phyloP scores from a whole-genome alignment of 805 yeast genomes.

The Saccharomyces mikatae region DNA sequence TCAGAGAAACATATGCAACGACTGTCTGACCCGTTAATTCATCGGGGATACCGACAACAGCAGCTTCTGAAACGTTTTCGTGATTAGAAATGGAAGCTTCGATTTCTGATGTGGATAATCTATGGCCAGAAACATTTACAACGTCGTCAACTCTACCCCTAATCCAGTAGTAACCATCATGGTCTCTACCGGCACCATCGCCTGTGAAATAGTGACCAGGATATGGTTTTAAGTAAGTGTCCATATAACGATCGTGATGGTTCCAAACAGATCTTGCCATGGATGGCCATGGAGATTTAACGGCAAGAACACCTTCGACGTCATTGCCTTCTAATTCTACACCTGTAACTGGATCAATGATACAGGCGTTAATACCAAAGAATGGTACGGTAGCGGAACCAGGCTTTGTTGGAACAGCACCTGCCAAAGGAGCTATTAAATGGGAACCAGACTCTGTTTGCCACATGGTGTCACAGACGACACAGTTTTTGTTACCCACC shows the following conservation, averaged over 20 bases:
- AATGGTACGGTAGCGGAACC: slow-evolving; percentile 96
- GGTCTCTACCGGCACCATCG: slow-evolving; percentile 93
- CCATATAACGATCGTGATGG: slow-evolving; percentile 74
- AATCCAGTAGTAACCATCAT: slow-evolving; percentile 91
- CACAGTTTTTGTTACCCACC: slow-evolving; percentile 79
- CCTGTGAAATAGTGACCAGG: slow-evolving; percentile 89
- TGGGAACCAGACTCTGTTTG: slow-evolving; percentile 95
- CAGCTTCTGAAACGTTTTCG: slow-evolving; percentile 73
- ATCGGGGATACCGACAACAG: slow-evolving; percentile 87
- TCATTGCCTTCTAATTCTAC: slow-evolving; percentile 76
- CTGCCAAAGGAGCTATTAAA: slow-evolving; percentile 88
- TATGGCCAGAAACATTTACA: slow-evolving; percentile 90
- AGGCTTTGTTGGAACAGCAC: slow-evolving; percentile 90
- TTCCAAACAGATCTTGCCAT: slow-evolving; percentile 93
- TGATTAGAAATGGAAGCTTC: slow-evolving; percentile 83
- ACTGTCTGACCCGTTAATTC: slow-evolving; percentile 95
- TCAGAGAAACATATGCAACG: slow-evolving; percentile 81
- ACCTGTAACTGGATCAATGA: slow-evolving; percentile 91
- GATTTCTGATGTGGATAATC: slow-evolving; percentile 89
- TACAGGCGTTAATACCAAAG: slow-evolving; percentile 86
- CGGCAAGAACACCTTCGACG: slow-evolving; percentile 93
- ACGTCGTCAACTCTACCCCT: slow-evolving; percentile 95
- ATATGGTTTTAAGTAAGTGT: slow-evolving; percentile 83
- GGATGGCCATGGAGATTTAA: slow-evolving; percentile 94
- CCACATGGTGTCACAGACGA: slow-evolving; percentile 92